Percentiles rank a stretch among this genome's conserved stretches.
These are phyloP conservation scores for Ophiobolus disseminans DNA, from an alignment of 2,329 filamentous ascomycete genomes.

Conservation along the genomic window DNA sequence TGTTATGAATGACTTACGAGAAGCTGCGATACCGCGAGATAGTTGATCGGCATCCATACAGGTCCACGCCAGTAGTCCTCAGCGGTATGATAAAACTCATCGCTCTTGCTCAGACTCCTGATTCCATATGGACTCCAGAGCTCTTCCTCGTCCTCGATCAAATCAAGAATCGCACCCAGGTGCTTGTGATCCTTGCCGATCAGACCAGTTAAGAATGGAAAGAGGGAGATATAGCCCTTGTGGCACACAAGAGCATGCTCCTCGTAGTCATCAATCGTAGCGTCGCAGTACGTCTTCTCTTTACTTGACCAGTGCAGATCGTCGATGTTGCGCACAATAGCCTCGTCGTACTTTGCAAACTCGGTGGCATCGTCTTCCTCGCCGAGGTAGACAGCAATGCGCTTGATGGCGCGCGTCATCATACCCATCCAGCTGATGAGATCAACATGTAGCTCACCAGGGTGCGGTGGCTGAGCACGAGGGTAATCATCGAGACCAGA, in stretches of 20 bases:
- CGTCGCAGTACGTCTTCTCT: constrained; percentile 87
- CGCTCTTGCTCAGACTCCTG: constrained; percentile 83
- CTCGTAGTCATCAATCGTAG: constrained; percentile 93
- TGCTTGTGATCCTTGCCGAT: constrained; percentile 75
- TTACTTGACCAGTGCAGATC: constrained; percentile 91
- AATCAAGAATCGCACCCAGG: constrained; percentile 75
- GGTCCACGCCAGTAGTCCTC: constrained; percentile 99
- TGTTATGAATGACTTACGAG: constrained; percentile 54
- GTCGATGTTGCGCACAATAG: constrained; percentile 84
- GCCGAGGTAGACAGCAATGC: constrained; percentile 78
- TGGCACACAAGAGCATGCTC: constrained; percentile 90
- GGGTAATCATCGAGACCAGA: constrained; percentile 97
- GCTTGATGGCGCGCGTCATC: constrained; percentile 85
- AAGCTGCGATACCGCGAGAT: constrained; percentile 80
- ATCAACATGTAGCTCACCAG: constrained; percentile 93
- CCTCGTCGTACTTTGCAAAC: constrained; percentile 74
- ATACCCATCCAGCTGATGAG: constrained; percentile 97
- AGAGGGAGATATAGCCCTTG: constrained; percentile 93
- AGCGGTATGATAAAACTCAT: constrained; percentile 82
- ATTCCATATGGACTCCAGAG: constrained; percentile 93
- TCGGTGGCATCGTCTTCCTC: constrained; percentile 77
- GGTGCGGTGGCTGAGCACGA: constrained; percentile 89
- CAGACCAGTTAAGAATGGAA: constrained; percentile 88
- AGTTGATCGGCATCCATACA: constrained; percentile 98
- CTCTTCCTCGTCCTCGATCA: constrained; percentile 81